Percentiles rank a stretch among this genome's conserved stretches.
These are phyloP conservation scores for Helicostylum pulchrum DNA, from an alignment of 192 early-diverging fungal species.

Conservation along the genomic window DNA sequence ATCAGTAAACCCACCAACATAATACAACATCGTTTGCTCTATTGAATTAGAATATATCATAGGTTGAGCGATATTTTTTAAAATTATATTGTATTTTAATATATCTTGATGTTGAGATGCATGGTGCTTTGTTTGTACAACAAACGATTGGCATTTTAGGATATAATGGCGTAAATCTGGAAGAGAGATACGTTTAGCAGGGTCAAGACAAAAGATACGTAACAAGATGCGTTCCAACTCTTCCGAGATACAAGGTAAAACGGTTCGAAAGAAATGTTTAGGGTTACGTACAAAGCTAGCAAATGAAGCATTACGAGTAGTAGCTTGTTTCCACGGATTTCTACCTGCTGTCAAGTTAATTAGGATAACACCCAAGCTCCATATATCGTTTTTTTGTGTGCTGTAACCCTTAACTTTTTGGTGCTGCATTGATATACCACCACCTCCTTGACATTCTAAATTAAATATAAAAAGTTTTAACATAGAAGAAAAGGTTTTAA, in stretches of 20 bases:
- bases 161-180: constrained; percentile 42
- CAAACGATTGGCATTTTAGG: constrained; percentile 33
- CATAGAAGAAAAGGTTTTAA: not conserved
- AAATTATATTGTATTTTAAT: too few relatives aligned
- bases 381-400: constrained; percentile 79
- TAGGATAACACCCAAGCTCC: constrained; percentile 86
- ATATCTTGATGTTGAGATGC: not conserved
- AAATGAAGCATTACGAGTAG: constrained; percentile 73
- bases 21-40: too few relatives aligned
- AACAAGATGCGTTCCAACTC: constrained; percentile 66
- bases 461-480: not conserved
- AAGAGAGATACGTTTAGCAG: constrained; percentile 51
- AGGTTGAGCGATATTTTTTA: too few relatives aligned
- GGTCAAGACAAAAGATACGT: constrained; percentile 68
- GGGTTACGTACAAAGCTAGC: constrained; percentile 61
- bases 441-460: constrained; percentile 62
- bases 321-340: constrained; percentile 78
- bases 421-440: constrained; percentile 12
- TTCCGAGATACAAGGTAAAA: constrained; percentile 61
- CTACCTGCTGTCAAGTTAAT: constrained; percentile 84
- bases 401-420: constrained; percentile 36
- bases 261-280: constrained; percentile 50
- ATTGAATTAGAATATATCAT: too few relatives aligned
- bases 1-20: too few relatives aligned
- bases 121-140: not conserved